Base-by-base conservation (phyloP, 805 yeast genomes). In the Suhomyces kilbournensis region DNA sequence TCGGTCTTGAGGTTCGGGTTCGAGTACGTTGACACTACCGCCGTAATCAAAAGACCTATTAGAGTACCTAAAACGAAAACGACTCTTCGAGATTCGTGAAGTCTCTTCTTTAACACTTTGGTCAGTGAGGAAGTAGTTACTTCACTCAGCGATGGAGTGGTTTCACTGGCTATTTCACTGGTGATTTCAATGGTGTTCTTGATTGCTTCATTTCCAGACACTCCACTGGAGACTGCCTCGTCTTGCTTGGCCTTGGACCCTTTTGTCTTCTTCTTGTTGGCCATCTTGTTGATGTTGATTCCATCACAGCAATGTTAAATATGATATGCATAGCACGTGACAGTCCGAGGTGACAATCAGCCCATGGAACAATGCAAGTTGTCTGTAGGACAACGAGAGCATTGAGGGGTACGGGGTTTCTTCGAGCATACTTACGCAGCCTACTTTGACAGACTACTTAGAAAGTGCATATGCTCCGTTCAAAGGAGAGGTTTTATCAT, bases 51-150 rank as follows among this genome's bases (percentile, higher is more conserved):
- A 1, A 90, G 70, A 14, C 97, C 97, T 12, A 89, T 55, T 1
- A 89, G 45, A 0, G 96, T 83, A 44, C 97, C 97, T 39, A 88
- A 64, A 0, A 86, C 57, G 59, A 89, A 87, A 7, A 83, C 75
- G 19, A 83, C 75, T 49, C 89, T 68, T 59, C 85, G 78, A 2
- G 89, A 77, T 52, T 78, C 80, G 66, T 75, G 66, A 34, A 75
- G 54, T 22, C 54, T 54, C 43, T 61, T 65, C 58, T 63, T 65
- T 28, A 53, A 44, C 17, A 50, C 49, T 6, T 53, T 55, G 7
- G 30, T 22, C 15, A 28, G 32, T 28, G 32, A 26, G 12, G 28
- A 12, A 26, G 28, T 53, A 53, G 38, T 52, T 3, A 22, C 23
- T 12, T n/a, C 12, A 14, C 25, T n/a, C 20, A 43, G 34, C 35